These are phyloP conservation scores for Moesziomyces globuligerus DNA, from an alignment of 1,284 basidiomycete species.

Conservation along the genomic window DNA sequence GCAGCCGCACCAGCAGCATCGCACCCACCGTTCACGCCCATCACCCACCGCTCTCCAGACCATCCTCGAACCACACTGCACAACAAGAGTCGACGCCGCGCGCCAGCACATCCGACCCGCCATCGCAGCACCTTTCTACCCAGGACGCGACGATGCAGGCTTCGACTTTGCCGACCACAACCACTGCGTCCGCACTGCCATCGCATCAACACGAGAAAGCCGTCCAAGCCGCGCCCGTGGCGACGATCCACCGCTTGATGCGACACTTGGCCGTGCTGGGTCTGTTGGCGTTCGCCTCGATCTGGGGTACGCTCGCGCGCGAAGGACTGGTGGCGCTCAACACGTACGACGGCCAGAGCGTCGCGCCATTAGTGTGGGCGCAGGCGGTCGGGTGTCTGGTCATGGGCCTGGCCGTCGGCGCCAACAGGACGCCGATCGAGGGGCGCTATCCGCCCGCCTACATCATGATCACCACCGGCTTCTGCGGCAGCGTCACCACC, in stretches of 20 bases:
- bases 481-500: constrained; percentile 94
- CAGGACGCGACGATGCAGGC: no score
- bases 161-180: background rate
- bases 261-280: constrained; percentile 56
- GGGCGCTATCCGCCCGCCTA: constrained; percentile 73
- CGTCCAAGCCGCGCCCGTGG: background rate
- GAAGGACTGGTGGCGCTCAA: constrained; percentile 68
- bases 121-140: no score
- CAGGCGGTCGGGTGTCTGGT: constrained; percentile 90
- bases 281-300: constrained; percentile 64
- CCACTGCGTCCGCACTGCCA: background rate
- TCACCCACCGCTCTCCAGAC: background rate
- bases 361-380: constrained; percentile 86
- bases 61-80: constrained; percentile 17
- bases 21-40: constrained; percentile 12
- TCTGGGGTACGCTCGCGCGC: constrained; percentile 68
- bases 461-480: constrained; percentile 88
- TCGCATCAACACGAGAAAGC: background rate
- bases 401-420: constrained; percentile 73
- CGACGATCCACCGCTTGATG: constrained; percentile 8
- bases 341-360: constrained; percentile 78
- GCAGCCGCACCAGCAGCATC: constrained; percentile 11
- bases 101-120: background rate
- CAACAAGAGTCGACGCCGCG: background rate
- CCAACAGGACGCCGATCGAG: constrained; percentile 48